Evolutionary conservation across 75 land plant genomes (phyloP), one percentile per base, ranked within the genome.

Genomic region (Gnetum montanum): DNA sequence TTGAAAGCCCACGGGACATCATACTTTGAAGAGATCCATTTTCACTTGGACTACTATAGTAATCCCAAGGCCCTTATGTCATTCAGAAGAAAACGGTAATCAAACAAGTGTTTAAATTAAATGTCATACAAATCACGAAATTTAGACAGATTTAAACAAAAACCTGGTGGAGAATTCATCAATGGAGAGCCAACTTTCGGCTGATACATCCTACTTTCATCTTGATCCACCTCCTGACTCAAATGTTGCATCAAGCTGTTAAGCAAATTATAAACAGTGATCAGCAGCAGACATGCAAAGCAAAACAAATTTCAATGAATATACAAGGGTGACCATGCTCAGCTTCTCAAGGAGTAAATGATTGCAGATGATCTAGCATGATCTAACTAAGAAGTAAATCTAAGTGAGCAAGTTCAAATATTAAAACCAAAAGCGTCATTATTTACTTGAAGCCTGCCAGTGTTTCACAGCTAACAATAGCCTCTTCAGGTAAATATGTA

Each of bases 91-190:
- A 26, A 64, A 13, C 2, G 35, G 53, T 28, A 23, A 3, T 15
- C 3, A 25, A 43, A 2, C 0, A n/a, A n/a, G n/a, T n/a, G 31
- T 24, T 19, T 19, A n/a, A n/a, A n/a, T n/a, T n/a, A n/a, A n/a
- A n/a, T n/a, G 20, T 3, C 28, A 29, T 10, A 20, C 30, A 19
- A 16, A 51, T 12, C 2, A 27, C 20, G 10, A 15, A 3, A 6
- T 19, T 33, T 34, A 8, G 41, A 62, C 12, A 12, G 22, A 55
- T 55, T 6, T n/a, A n/a, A n/a, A n/a, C 11, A 5, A 26, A 55
- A 52, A 90, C 99, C 96, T 60, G 96, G 96, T 34, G 96, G 96
- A 54, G 99, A 95, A 60, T 60, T 86, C 50, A 66, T 58, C n/a
- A 89, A 63, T 34, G 99, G 89, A 6, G 99, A 83, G 66, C 86